Percentiles rank a stretch among this genome's conserved stretches.
These are phyloP conservation scores for Candida xiaguanensis DNA, from an alignment of 805 yeast genomes.

Conservation along the genomic window DNA sequence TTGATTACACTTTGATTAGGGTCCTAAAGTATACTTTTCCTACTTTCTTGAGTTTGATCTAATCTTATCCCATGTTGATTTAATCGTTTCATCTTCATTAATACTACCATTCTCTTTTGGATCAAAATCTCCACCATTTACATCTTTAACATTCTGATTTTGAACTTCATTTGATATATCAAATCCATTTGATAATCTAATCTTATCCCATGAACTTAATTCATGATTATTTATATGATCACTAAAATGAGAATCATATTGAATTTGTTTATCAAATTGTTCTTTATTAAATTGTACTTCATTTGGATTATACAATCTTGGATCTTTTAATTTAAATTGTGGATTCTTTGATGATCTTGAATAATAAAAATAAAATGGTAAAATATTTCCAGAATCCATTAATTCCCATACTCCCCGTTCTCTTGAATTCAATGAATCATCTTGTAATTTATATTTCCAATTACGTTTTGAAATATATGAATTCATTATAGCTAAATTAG, in stretches of 20 bases:
- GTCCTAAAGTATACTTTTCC: background rate
- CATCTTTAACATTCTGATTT: conserved; percentile 3
- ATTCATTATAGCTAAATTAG: conserved; percentile 18
- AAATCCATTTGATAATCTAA: conserved; percentile 32
- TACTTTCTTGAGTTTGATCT: conserved; percentile 5
- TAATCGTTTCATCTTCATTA: background rate
- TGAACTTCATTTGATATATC: background rate
- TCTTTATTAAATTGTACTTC: conserved; percentile 4
- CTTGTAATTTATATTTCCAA: conserved; percentile 2
- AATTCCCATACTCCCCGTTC: conserved; percentile 29
- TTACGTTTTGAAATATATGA: background rate
- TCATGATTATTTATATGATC: conserved; percentile 1
- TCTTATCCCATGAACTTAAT: conserved; percentile 30
- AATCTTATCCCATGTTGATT: conserved; percentile 21
- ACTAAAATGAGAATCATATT: conserved; percentile 17
- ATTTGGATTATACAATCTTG: conserved; percentile 28
- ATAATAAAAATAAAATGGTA: conserved; percentile 45
- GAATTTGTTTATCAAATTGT: conserved; percentile 10
- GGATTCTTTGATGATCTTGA: conserved; percentile 49
- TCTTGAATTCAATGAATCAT: background rate
- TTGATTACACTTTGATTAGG: too few species aligned
- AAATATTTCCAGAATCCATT: conserved; percentile 33
- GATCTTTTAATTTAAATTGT: conserved; percentile 52
- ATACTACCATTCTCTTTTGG: background rate
- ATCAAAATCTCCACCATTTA: background rate